These are phyloP conservation scores for Macadamia tetraphylla DNA, from an alignment of 164 flowering plant genomes.

Conservation along the genomic window DNA sequence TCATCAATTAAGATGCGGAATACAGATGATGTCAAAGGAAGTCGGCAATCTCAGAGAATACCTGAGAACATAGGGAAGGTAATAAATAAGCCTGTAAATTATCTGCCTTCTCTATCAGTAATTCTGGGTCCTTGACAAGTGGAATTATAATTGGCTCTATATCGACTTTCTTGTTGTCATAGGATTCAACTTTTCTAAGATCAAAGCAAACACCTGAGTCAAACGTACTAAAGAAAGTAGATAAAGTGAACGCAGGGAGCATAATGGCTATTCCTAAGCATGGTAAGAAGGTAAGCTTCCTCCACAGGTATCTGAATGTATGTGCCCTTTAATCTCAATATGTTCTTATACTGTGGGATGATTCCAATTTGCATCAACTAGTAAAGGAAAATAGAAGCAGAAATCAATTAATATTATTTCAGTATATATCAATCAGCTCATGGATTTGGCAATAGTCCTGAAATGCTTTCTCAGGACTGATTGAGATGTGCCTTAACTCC, in stretches of 20 bases:
- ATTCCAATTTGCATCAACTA: background rate
- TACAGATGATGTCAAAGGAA: conserved; percentile 35
- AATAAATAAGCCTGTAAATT: conserved; percentile 5
- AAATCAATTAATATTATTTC: background rate
- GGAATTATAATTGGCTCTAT: background rate
- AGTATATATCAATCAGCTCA: background rate
- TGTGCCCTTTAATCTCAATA: background rate
- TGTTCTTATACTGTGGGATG: background rate
- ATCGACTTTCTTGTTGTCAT: conserved; percentile 8
- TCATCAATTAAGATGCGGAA: conserved; percentile 57
- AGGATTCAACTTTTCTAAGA: conserved; percentile 45
- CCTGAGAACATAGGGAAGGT: conserved; percentile 39
- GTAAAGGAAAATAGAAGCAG: background rate
- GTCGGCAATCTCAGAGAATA: conserved; percentile 23
- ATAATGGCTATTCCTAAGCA: conserved; percentile 56
- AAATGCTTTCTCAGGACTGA: background rate
- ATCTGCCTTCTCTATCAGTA: background rate
- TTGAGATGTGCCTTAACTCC: background rate
- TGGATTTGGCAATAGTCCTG: background rate
- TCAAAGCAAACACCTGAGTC: conserved; percentile 60
- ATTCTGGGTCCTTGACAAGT: background rate
- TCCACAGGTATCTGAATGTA: background rate
- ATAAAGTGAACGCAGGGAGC: conserved; percentile 45
- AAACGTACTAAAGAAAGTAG: conserved; percentile 54
- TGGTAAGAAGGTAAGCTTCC: conserved; percentile 60